Evolutionary conservation across 2,329 filamentous ascomycete genomes (phyloP), one percentile per base, ranked within the genome.

Genomic region (Ceratocystis papillata): DNA sequence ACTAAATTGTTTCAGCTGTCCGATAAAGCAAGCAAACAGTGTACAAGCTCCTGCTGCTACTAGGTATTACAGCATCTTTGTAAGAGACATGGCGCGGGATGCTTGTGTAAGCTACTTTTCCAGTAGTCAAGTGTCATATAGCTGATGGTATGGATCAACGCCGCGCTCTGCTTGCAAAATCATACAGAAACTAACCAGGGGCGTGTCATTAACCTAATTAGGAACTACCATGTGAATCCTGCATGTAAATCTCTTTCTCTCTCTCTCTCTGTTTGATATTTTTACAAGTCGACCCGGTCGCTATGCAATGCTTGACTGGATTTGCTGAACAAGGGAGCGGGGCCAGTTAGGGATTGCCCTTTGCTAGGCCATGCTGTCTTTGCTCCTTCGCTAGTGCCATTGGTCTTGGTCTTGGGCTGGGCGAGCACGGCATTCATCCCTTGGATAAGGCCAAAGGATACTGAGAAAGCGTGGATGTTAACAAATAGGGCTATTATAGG

Each of bases 241-340:
- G 37, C 37, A 41, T 15, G 37, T 41, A 4, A 10, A 41, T 41
- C 37, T 41, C 44, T 33, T 5, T 48, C 46, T 33, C 6, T 48
- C 22, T 48, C 22, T 22, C 45, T n/a, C 46, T 48, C 3, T 48
- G 17, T 20, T 53, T 53, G 6, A 28, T 30, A 6, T 57, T 57
- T 57, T 17, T 33, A n/a, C 6, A n/a, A 50, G 46, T 12, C 3
- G 12, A n/a, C 6, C 53, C 2, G 22, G 12, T 5, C 5, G 53
- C 53, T 57, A 57, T 57, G 53, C 30, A 57, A 57, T 57, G 28
- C 22, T 57, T 17, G 22, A 57, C 53, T 28, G n/a, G 25, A 22
- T 28, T 57, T 57, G 53, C 53, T 57, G 53, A 57, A 28, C 53
- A 57, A 57, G 53, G 53, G 53, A 57, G 53, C 17, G 48, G 25